Base-by-base conservation (phyloP, 2,329 filamentous ascomycete species). In the Nothophaeocryptopus gaeumannii region DNA sequence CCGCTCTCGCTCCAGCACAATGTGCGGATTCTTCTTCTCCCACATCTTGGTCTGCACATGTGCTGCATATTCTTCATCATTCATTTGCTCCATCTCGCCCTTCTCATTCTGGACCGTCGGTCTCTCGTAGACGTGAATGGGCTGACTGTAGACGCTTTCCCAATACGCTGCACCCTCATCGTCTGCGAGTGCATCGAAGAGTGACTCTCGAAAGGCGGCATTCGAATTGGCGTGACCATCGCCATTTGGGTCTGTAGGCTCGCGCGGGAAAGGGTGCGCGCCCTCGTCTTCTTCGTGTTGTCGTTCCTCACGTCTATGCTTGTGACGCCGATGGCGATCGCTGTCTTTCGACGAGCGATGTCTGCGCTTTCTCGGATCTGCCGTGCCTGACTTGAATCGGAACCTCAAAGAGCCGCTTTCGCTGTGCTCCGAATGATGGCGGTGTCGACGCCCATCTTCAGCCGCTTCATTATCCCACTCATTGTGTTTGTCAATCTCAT, bases 151-250 rank as follows among this genome's bases (percentile, higher is more conserved):
- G n/a, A 99, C 88, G 12, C 83, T 82, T 68, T 96, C 86, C 93
- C 93, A 99, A 73, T 93, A 99, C 7, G 84, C 81, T 2, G 93
- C 93, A 39, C 92, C 93, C 72, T 99, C 93, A 66, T 97, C 92
- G 70, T 99, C 93, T 33, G 90, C 92, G 70, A 99, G 85, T 30
- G 93, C 93, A 69, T 99, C 93, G 72, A 97, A 97, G 5, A 99
- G 83, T 0, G 90, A 96, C 69, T 95, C 89, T 29, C 89, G 85
- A 68, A 99, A 99, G 1, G 92, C 89, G 0, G 79, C 76, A 35
- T 89, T 84, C 0, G 88, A 78, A 59, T 86, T 81, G 12, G 88
- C 74, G 0, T 52, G 44, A 11, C 47, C 56, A 7, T 60, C 43
- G 14, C 42, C 47, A 29, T 61, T 53, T 5, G 54, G 48, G 26